phyloP scores from a whole-genome alignment of 75 land plant species.

The Pinus albicaulis region DNA sequence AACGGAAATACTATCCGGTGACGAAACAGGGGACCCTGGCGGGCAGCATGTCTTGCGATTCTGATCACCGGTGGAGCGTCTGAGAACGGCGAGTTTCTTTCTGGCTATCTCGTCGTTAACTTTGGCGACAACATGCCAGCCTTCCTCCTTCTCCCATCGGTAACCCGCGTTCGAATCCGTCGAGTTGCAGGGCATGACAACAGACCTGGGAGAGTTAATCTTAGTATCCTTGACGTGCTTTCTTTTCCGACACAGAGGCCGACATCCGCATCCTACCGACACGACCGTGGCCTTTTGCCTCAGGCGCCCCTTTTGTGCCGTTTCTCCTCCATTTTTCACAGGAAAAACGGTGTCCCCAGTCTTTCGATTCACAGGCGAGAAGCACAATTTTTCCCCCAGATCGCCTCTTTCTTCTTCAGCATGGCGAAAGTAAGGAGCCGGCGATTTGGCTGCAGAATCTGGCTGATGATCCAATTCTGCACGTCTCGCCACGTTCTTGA shows the following conservation, averaged over 20 bases:
- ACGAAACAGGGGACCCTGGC: slow-evolving; percentile 10
- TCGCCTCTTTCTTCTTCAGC: not conserved
- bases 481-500: not conserved
- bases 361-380: slow-evolving; percentile 17
- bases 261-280: slow-evolving; percentile 5
- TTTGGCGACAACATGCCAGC: slow-evolving; percentile 42
- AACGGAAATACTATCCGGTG: not conserved
- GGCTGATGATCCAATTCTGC: not conserved
- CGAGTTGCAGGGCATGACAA: not conserved
- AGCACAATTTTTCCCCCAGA: slow-evolving; percentile 1
- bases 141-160: slow-evolving; percentile 32
- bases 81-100: slow-evolving; percentile 18
- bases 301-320: not conserved
- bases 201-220: not conserved
- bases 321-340: slow-evolving; percentile 1
- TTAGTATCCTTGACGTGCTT: not conserved
- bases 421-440: not conserved
- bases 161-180: not conserved
- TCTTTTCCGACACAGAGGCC: not conserved
- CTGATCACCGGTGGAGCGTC: not conserved
- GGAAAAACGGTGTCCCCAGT: not conserved
- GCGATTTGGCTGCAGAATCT: not conserved
- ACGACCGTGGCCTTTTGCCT: not conserved
- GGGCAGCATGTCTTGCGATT: not conserved
- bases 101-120: slow-evolving; percentile 8